phyloP scores from a whole-genome alignment of 257 asterid species.

The Voacanga thouarsii region DNA sequence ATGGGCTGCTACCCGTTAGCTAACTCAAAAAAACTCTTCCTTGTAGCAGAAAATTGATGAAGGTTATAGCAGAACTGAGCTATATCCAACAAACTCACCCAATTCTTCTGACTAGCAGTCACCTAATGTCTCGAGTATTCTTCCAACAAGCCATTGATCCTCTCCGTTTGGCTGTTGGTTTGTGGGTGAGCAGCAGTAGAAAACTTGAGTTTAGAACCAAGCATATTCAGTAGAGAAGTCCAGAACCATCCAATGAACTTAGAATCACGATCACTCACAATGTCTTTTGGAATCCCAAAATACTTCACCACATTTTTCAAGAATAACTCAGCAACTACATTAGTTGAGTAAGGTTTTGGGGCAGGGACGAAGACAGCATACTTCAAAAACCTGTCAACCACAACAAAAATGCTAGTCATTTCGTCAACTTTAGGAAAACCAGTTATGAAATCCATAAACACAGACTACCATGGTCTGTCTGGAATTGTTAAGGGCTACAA shows the following conservation, averaged over 20 bases:
- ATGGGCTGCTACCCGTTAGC: background rate
- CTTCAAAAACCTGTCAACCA: background rate
- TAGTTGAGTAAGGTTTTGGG: background rate
- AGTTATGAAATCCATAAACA: background rate
- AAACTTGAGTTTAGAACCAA: background rate
- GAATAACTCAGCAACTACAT: background rate
- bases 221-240: background rate
- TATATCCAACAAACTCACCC: background rate
- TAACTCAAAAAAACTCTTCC: background rate
- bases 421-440: background rate
- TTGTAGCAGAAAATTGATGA: background rate
- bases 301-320: constrained; percentile 3
- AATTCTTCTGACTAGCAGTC: background rate
- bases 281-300: background rate
- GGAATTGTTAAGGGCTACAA: background rate
- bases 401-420: background rate
- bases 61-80: background rate
- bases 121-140: constrained; percentile 9
- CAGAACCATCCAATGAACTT: background rate
- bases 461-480: background rate
- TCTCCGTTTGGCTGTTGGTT: background rate
- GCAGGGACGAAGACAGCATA: background rate
- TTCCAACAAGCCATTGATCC: background rate
- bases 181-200: background rate
- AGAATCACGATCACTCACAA: background rate